Conservation (phyloP, 1,284 basidiomycete genomes). For the Kalmanozyma brasiliensis region DNA sequence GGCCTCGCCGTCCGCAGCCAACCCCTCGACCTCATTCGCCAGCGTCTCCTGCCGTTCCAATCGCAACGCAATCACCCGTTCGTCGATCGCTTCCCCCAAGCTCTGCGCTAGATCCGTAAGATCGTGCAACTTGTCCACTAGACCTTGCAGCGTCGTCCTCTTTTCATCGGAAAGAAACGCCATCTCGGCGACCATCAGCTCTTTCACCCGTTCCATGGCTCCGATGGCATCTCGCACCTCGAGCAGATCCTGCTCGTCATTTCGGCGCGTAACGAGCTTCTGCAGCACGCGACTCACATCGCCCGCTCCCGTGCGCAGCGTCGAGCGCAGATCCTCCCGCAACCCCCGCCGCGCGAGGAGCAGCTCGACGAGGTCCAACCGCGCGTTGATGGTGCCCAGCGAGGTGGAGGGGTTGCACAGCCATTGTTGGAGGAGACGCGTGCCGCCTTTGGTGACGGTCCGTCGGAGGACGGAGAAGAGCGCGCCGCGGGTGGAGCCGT, state of each 20-base stretch:
- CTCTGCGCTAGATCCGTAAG: conserved; percentile 39
- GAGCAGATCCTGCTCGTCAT: conserved; percentile 64
- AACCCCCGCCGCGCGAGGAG: conserved; percentile 41
- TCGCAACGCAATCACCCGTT: conserved; percentile 60
- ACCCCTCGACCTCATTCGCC: conserved; percentile 27
- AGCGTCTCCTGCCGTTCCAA: conserved; percentile 54
- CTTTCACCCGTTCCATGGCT: conserved; percentile 26
- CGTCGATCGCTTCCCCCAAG: conserved; percentile 63
- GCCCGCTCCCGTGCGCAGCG: conserved; percentile 49
- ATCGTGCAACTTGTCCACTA: conserved; percentile 29
- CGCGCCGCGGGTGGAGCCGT: conserved; percentile 57
- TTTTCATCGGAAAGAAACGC: not conserved
- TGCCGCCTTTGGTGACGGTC: conserved; percentile 62
- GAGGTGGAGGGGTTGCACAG: conserved; percentile 59
- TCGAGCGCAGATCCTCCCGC: conserved; percentile 50
- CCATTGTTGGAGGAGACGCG: conserved; percentile 61
- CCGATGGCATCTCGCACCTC: conserved; percentile 62
- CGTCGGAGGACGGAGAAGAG: conserved; percentile 59
- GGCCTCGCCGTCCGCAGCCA: conserved; percentile 12
- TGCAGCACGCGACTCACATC: conserved; percentile 62
- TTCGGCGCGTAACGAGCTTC: conserved; percentile 52
- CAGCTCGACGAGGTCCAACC: conserved; percentile 57
- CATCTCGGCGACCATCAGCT: conserved; percentile 21
- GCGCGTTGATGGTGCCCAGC: conserved; percentile 39
- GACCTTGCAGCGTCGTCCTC: conserved; percentile 4